Evolutionary conservation across 441 rosid genomes (phyloP).

Genomic region (Eutrema salsugineum): DNA sequence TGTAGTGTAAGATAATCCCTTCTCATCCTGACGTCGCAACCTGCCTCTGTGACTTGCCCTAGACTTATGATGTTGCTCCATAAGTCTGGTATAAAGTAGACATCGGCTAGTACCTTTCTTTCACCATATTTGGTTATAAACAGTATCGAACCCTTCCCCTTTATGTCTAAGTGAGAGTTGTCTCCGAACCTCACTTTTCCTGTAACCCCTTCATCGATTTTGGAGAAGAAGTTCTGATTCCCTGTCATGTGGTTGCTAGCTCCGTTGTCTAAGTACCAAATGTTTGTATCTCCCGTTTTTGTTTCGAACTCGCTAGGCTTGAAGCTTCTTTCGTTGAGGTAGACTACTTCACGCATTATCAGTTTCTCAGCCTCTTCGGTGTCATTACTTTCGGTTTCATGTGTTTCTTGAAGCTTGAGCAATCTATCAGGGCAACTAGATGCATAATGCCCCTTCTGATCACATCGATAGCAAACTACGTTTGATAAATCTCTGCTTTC

Average conservation of each 20-base stretch:
- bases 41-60: background rate
- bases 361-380: background rate
- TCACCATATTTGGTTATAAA: background rate
- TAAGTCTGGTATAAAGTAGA: background rate
- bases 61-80: background rate
- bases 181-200: background rate
- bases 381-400: too few relatives aligned
- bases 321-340: background rate
- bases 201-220: background rate
- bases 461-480: too few relatives aligned
- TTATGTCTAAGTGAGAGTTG: background rate
- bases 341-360: background rate
- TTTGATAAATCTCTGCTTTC: too few relatives aligned
- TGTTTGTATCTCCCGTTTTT: background rate
- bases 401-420: too few relatives aligned
- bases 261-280: too few relatives aligned
- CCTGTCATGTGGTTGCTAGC: background rate
- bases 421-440: too few relatives aligned
- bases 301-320: too few relatives aligned
- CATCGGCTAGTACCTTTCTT: background rate
- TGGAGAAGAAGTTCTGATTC: background rate
- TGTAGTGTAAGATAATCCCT: too few relatives aligned
- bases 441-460: too few relatives aligned
- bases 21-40: background rate
- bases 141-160: background rate